Base-by-base conservation (phyloP, 768 basidiomycete genomes). In the Rhizopogon vinicolor region DNA sequence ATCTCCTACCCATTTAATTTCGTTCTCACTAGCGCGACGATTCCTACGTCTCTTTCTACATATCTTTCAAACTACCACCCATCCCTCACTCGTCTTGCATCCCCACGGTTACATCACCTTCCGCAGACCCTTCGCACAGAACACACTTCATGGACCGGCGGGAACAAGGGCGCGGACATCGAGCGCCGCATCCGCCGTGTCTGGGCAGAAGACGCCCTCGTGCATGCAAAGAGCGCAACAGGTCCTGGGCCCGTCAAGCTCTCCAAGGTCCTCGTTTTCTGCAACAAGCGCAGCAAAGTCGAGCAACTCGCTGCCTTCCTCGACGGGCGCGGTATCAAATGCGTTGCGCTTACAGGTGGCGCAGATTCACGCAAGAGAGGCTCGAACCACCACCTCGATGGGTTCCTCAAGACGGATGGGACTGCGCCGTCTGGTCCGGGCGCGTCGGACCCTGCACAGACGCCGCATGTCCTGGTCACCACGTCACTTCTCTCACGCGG, bases 401-500 rank as follows among this genome's bases (percentile, higher is more conserved):
- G 82, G 8, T 96, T 96, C 75, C 65, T 96, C 51, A 76, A 75
- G 54, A 49, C 53, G 37, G 41, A 13, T 12, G 51, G 54, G 14
- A 39, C 54, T 49, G 28, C 44, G 13, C 48, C 56, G 31, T 55
- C 49, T 33, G 59, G 58, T 40, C 59, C 53, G 13, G 57, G 54
- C 5, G 60, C 42, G 43, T 67, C 58, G 5, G 65, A 58, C 41
- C 64, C 65, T 12, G 60, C 73, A 44, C 63, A 72, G 7, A 69
- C 70, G 0, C 83, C 87, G 14, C 82, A 82, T 53, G 85, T 95
- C 40, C 76, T 97, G 62, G 78, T 96, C 53, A 95, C 94, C 35
- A 97, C 94, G 0, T 95, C 93, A 5, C 77, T 97, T 35, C 84
- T 97, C 28, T 93, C 92, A 9, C 83, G 94, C 18, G 94, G 94